A percentile compares a stretch with the other conserved stretches of the same genome.
Evolutionary conservation across 2,329 filamentous ascomycete genomes (phyloP).

Genomic region (Aphanocladium album): DNA sequence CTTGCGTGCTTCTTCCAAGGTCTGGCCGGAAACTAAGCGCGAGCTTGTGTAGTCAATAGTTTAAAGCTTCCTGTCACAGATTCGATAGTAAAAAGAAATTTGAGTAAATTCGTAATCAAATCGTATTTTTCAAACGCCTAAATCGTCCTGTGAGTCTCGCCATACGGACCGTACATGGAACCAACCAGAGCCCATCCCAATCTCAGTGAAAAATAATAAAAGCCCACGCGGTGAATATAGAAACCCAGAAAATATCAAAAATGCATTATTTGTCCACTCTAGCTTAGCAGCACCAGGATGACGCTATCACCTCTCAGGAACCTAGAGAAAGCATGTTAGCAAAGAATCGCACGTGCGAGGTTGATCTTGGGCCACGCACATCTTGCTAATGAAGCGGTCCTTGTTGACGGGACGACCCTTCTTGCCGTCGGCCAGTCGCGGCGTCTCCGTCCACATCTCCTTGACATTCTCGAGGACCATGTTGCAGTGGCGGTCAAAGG

Average conservation of each 20-base stretch:
- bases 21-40: conserved; percentile 45
- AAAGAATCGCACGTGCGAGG: neutral
- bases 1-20: conserved; percentile 78
- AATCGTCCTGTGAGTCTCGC: conserved; percentile 29
- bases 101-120: neutral
- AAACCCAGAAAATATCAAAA: conserved; percentile 18
- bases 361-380: conserved; percentile 57
- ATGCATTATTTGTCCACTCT: conserved; percentile 15
- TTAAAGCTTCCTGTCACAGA: neutral
- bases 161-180: conserved; percentile 25
- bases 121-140: conserved; percentile 34
- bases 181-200: conserved; percentile 16
- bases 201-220: conserved; percentile 6
- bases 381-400: conserved; percentile 96
- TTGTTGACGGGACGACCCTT: conserved; percentile 92
- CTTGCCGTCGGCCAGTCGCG: conserved; percentile 74
- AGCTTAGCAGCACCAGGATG: conserved; percentile 80
- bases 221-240: conserved; percentile 6
- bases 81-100: neutral
- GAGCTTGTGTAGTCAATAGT: neutral
- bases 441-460: conserved; percentile 99
- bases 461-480: conserved; percentile 93
- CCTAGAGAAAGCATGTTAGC: conserved; percentile 37
- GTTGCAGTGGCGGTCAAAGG: conserved; percentile 98
- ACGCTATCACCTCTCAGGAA: conserved; percentile 85